Conservation (phyloP, 1,284 basidiomycete genomes). For the Rhodotorula sp. region DNA sequence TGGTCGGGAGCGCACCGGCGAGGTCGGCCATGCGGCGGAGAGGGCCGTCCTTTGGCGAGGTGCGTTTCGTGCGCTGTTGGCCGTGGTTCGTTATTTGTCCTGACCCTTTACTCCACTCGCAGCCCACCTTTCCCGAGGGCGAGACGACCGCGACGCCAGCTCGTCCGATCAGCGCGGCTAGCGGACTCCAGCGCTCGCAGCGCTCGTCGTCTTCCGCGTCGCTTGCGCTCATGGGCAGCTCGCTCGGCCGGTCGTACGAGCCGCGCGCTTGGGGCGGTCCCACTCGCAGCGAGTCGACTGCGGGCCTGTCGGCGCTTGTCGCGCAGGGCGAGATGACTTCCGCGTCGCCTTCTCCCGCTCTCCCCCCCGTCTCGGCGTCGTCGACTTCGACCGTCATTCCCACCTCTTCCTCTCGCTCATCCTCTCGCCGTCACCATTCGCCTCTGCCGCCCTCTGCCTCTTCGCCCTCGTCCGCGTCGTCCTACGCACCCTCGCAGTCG, state of each 20-base stretch:
- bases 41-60: constrained; percentile 12
- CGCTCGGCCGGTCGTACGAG: constrained; percentile 11
- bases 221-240: constrained; percentile 27
- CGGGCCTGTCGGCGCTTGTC: constrained; percentile 17
- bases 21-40: neutral
- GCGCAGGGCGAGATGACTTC: constrained; percentile 14
- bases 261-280: neutral
- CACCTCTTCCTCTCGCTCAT: neutral
- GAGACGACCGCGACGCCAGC: neutral
- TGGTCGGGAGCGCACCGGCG: constrained; percentile 14
- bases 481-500: constrained; percentile 5
- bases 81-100: neutral
- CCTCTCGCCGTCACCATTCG: neutral
- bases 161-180: neutral
- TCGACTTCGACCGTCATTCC: constrained; percentile 5
- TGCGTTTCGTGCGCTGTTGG: neutral
- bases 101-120: neutral
- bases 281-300: constrained; percentile 2
- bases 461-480: constrained; percentile 5
- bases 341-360: neutral
- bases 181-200: constrained; percentile 3
- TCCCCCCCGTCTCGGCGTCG: constrained; percentile 11
- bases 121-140: constrained; percentile 10
- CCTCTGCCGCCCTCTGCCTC: neutral
- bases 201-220: constrained; percentile 24